Evolutionary conservation across 768 basidiomycete genomes (phyloP).

Genomic region (Leccinum broughii): DNA sequence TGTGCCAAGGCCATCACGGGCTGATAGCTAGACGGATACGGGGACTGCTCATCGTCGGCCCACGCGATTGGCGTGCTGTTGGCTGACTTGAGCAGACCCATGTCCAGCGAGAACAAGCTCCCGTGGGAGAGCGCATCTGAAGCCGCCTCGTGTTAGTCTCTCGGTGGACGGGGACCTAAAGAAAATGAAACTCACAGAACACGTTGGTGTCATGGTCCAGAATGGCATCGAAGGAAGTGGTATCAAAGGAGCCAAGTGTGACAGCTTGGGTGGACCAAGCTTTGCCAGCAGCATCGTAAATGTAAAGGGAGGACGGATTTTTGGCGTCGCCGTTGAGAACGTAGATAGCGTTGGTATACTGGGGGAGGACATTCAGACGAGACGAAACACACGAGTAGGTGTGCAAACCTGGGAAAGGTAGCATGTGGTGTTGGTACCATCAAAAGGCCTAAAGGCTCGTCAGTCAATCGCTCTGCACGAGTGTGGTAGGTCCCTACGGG

Average conservation of each 20-base stretch:
- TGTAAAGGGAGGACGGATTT: constrained; percentile 70
- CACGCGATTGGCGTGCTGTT: constrained; percentile 60
- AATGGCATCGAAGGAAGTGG: constrained; percentile 63
- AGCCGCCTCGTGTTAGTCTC: constrained; percentile 8
- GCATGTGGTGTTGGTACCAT: constrained; percentile 63
- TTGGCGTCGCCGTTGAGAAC: constrained; percentile 75
- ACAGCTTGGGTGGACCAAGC: constrained; percentile 79
- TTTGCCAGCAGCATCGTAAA: constrained; percentile 72
- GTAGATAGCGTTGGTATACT: constrained; percentile 88
- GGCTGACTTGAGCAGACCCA: constrained; percentile 63
- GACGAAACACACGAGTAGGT: not conserved
- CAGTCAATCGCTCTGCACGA: constrained; percentile 1
- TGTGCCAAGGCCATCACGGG: constrained; percentile 81
- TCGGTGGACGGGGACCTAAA: not conserved
- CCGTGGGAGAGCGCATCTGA: constrained; percentile 68
- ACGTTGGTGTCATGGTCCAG: constrained; percentile 95
- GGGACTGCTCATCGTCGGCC: constrained; percentile 57
- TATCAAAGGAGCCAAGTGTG: constrained; percentile 56
- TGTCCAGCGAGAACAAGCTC: constrained; percentile 68
- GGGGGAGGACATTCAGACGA: constrained; percentile 13
- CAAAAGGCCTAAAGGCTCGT: constrained; percentile 53
- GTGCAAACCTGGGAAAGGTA: constrained; percentile 64
- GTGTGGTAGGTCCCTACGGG: constrained; percentile 55
- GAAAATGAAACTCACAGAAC: constrained; percentile 53
- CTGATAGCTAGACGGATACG: constrained; percentile 59